Evolutionary conservation across 2,329 filamentous ascomycete genomes (phyloP), one percentile per base, ranked within the genome.

Genomic region (Neonectria hederae): DNA sequence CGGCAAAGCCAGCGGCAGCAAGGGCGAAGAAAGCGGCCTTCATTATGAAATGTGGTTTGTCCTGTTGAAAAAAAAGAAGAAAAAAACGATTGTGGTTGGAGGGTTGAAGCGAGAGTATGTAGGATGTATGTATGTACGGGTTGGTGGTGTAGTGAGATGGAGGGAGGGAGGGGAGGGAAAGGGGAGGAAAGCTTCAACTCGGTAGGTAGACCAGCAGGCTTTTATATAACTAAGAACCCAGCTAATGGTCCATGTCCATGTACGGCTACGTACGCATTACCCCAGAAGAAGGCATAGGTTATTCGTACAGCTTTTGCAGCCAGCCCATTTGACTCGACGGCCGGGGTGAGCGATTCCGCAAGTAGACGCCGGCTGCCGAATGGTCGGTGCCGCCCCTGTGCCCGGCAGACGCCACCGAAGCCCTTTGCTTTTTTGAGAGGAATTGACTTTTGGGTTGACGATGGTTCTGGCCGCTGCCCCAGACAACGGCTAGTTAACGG

Each of bases 21-120:
- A 79, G 65, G 57, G 78, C 55, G 32, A 79, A 63, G 61, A 78
- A 65, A 43, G 75, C 55, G 68, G 74, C 68, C 80, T 82, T 83
- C 81, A 83, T 83, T 21, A 70, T 82, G 76, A 66, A 26, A 59
- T 42, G 43, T 40, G 42, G 24, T 53, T 28, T 8, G 35, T 17
- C 3, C 17, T 38, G 5, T 38, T n/a, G n/a, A n/a, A n/a, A n/a
- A n/a, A n/a, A n/a, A n/a, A n/a, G n/a, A 13, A 14, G 10, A 9
- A 28, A 28, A 11, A 45, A 46, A 45, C 30, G 59, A 68, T 66
- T 59, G 65, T 53, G 28, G 24, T 30, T 59, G 38, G 26, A 38
- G 42, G 8, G 28, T 26, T 26, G 5, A 43, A 55, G 28, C 35
- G 26, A 40, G 51, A 35, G 21, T n/a, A 40, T 24, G 51, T 14